Evolutionary conservation across 257 asterid species (phyloP).

Genomic region (Gentiana straminea): DNA sequence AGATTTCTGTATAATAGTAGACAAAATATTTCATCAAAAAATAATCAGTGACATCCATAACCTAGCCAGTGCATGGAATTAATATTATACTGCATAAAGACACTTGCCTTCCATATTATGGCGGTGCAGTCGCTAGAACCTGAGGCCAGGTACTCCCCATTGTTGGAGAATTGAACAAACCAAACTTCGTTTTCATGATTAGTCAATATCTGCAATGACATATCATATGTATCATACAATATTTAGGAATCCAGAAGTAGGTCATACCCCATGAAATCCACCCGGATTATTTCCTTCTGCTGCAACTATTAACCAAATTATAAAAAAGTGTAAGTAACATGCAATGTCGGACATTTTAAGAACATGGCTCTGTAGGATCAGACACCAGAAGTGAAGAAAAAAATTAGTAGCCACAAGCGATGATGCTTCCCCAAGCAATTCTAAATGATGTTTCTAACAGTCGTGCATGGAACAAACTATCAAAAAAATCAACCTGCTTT

Average conservation of each 20-base stretch:
- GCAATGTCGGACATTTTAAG: background rate
- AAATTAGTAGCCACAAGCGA: no score
- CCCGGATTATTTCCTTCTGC: background rate
- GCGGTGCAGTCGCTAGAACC: conserved; percentile 84
- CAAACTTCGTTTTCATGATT: conserved; percentile 78
- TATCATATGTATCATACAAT: conserved; percentile 6
- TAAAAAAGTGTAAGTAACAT: background rate
- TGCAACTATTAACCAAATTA: conserved; percentile 1
- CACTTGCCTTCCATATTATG: conserved; percentile 76
- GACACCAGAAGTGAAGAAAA: background rate
- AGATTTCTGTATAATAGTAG: no score
- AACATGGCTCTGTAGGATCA: background rate
- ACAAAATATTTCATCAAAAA: background rate
- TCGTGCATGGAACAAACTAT: no score
- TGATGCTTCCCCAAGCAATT: conserved; percentile 6
- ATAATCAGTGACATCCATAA: background rate
- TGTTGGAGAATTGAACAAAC: conserved; percentile 87
- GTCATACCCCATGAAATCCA: background rate
- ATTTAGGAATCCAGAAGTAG: conserved; percentile 21
- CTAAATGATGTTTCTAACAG: no score
- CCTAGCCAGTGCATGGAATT: no score
- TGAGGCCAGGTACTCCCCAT: conserved; percentile 72
- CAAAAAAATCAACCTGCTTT: no score
- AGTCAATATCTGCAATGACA: conserved; percentile 52
- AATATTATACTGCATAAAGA: no score